Conservation (phyloP, 2,329 filamentous ascomycete species). For the Pseudogymnoascus sp. region DNA sequence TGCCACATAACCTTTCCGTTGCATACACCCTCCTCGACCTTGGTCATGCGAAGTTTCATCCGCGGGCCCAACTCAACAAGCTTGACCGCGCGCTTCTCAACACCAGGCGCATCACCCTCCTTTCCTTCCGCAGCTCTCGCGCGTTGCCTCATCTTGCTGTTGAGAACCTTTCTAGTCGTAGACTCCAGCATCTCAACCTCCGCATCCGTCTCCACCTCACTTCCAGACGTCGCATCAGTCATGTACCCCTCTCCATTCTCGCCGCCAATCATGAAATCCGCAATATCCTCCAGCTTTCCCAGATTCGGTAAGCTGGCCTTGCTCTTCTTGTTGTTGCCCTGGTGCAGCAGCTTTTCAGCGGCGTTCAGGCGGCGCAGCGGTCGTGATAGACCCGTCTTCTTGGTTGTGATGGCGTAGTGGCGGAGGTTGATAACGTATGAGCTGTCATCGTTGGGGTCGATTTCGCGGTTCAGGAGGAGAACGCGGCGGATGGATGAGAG, state of each 20-base stretch:
- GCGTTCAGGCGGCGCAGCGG: conserved; percentile 75
- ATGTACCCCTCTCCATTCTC: conserved; percentile 74
- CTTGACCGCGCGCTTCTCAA: conserved; percentile 79
- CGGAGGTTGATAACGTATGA: conserved; percentile 78
- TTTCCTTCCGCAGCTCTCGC: conserved; percentile 35
- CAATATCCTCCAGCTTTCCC: conserved; percentile 82
- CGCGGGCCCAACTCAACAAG: conserved; percentile 86
- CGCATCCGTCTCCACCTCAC: conserved; percentile 86
- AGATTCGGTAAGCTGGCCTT: conserved; percentile 78
- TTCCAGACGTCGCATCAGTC: conserved; percentile 76
- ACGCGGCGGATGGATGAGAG: conserved; percentile 88
- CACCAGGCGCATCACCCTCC: conserved; percentile 27
- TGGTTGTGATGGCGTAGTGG: conserved; percentile 93
- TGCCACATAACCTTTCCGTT: conserved; percentile 95
- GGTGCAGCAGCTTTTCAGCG: conserved; percentile 63
- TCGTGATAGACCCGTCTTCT: conserved; percentile 74
- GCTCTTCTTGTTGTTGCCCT: conserved; percentile 44
- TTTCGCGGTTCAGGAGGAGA: conserved; percentile 79
- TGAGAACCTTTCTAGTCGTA: conserved; percentile 52
- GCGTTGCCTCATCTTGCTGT: conserved; percentile 36
- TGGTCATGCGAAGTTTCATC: conserved; percentile 80
- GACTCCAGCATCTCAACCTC: conserved; percentile 79
- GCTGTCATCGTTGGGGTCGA: conserved; percentile 46
- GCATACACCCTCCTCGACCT: conserved; percentile 92
- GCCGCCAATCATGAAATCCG: conserved; percentile 85